These are phyloP conservation scores for Metarhizium humberi DNA, from an alignment of 2,329 filamentous ascomycete species.

Conservation along the genomic window DNA sequence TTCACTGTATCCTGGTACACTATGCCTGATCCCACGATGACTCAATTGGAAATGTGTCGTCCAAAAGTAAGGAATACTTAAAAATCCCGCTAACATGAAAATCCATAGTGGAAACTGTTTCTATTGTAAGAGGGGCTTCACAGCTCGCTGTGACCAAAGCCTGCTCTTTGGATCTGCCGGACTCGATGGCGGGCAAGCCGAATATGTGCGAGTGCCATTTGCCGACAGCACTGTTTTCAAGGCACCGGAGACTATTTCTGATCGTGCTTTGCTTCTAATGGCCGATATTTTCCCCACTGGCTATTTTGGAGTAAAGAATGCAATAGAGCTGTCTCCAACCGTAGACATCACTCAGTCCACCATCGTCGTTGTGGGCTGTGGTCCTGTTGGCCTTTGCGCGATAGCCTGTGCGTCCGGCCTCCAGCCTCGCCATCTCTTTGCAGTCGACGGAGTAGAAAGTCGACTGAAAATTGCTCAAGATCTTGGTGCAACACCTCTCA, in stretches of 20 bases:
- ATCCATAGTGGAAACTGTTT: constrained; percentile 53
- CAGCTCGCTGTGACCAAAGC: constrained; percentile 65
- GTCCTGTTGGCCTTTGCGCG: constrained; percentile 77
- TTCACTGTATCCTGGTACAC: constrained; percentile 73
- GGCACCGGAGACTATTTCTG: constrained; percentile 56
- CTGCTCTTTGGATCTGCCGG: constrained; percentile 59
- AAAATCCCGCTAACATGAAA: not conserved
- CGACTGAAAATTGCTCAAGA: constrained; percentile 63
- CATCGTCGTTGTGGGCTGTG: constrained; percentile 76
- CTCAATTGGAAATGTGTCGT: not conserved
- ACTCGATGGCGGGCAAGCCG: constrained; percentile 72
- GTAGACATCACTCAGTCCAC: constrained; percentile 41
- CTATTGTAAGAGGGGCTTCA: constrained; percentile 70
- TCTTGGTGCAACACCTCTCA: constrained; percentile 75
- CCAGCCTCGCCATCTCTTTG: constrained; percentile 66
- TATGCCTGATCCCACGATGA: not conserved
- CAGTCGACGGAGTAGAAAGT: constrained; percentile 68
- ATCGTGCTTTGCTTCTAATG: constrained; percentile 75
- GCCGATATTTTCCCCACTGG: constrained; percentile 87
- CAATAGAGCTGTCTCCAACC: constrained; percentile 51
- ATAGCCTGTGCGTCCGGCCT: constrained; percentile 68
- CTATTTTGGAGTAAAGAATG: constrained; percentile 75
- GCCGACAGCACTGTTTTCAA: constrained; percentile 75
- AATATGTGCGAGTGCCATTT: constrained; percentile 71
- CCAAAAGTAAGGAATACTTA: not conserved